phyloP scores from a whole-genome alignment of 1,284 basidiomycete genomes.

The Neotropicomus parvogracilis region DNA sequence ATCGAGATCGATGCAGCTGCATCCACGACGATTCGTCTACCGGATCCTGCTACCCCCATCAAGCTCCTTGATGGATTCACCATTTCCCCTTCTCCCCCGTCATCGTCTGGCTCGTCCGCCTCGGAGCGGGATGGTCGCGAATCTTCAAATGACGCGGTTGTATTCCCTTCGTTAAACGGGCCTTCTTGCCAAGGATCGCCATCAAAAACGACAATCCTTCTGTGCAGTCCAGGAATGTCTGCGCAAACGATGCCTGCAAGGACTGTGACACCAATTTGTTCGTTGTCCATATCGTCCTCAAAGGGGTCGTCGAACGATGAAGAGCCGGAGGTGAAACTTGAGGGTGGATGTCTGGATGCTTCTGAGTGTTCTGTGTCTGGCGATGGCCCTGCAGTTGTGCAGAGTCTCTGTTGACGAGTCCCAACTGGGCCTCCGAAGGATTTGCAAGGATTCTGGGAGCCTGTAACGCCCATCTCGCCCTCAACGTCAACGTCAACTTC shows the following conservation, averaged over 20 bases:
- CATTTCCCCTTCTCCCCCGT: slow-evolving; percentile 3
- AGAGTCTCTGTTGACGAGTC: slow-evolving; percentile 10
- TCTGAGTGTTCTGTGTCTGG: not conserved
- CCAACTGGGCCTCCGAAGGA: slow-evolving; percentile 16
- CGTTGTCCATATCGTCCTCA: slow-evolving; percentile 2
- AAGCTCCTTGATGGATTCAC: slow-evolving; percentile 15
- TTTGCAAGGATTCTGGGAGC: slow-evolving; percentile 32
- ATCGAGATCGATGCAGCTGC: slow-evolving; percentile 15
- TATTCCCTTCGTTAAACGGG: slow-evolving; percentile 27
- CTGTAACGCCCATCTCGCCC: slow-evolving; percentile 21
- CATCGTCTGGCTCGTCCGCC: not conserved
- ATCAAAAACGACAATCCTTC: not conserved
- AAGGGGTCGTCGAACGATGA: slow-evolving; percentile 6
- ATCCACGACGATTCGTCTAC: slow-evolving; percentile 3
- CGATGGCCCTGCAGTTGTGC: slow-evolving; percentile 6
- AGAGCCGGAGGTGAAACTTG: not conserved
- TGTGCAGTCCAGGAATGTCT: slow-evolving; percentile 9
- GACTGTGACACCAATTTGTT: slow-evolving; percentile 4
- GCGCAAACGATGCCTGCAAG: slow-evolving; percentile 12
- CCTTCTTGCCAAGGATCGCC: slow-evolving; percentile 21
- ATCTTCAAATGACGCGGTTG: slow-evolving; percentile 14
- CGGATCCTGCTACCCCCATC: slow-evolving; percentile 17
- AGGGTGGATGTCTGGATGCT: not conserved
- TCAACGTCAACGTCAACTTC: slow-evolving; percentile 17
- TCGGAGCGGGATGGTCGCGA: slow-evolving; percentile 5